Percentiles rank a stretch among this genome's conserved stretches.
These are phyloP conservation scores for Chlorella sorokiniana DNA, from an alignment of 139 green algal genomes.

Conservation along the genomic window DNA sequence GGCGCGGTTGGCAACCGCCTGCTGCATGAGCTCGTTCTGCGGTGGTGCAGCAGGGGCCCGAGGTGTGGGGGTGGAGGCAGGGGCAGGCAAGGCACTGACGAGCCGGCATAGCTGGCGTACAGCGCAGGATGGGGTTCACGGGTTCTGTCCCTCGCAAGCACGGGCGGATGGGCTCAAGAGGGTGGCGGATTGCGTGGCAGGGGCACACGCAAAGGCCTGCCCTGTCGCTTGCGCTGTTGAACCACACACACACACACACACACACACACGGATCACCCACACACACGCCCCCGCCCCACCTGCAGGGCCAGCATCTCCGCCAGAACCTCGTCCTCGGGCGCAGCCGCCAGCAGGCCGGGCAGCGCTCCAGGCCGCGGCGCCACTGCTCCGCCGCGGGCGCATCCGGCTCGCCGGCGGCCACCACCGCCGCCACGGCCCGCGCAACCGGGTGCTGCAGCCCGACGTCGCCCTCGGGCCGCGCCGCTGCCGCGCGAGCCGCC, in stretches of 20 bases:
- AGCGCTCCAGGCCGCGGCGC: constrained; percentile 40
- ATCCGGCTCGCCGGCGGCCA: constrained; percentile 35
- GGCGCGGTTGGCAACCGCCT: constrained; percentile 67
- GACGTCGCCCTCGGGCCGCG: constrained; percentile 1
- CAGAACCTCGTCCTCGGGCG: constrained; percentile 84
- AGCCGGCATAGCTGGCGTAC: not conserved
- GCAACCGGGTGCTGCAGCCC: constrained; percentile 36
- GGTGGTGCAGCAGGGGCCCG: not conserved
- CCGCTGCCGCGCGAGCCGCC: not conserved
- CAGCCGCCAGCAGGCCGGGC: constrained; percentile 59
- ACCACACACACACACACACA: not conserved
- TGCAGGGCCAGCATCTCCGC: constrained; percentile 80
- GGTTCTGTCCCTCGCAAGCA: no score
- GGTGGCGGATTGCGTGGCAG: not conserved
- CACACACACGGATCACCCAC: not conserved
- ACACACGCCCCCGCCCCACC: constrained; percentile 15
- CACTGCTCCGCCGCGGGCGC: constrained; percentile 56
- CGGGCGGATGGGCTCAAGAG: not conserved
- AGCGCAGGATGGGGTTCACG: no score
- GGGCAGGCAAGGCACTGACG: not conserved
- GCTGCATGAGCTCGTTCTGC: constrained; percentile 73
- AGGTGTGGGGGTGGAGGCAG: no score
- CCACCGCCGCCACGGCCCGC: constrained; percentile 31
- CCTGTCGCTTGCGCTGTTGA: not conserved
- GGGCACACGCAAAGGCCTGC: no score